These are phyloP conservation scores for Epichloe typhina DNA, from an alignment of 2,329 filamentous ascomycete species.

Conservation along the genomic window DNA sequence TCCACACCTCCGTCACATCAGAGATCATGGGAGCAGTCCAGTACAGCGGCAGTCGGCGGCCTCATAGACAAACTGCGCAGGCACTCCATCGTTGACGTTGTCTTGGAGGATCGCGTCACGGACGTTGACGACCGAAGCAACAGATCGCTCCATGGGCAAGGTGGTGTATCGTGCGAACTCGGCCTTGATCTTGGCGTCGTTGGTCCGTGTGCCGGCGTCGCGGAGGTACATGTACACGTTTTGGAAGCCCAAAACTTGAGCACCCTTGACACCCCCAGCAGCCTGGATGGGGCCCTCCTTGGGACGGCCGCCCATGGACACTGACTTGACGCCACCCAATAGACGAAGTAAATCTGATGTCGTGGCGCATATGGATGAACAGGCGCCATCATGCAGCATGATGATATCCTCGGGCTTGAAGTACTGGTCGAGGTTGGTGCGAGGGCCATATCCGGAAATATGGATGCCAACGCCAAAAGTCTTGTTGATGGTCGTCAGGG, in stretches of 20 bases:
- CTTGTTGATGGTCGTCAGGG: slow-evolving; percentile 25
- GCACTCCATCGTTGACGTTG: slow-evolving; percentile 25
- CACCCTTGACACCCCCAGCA: slow-evolving; percentile 40
- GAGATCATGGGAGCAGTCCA: slow-evolving; percentile 36
- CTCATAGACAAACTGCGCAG: slow-evolving; percentile 35
- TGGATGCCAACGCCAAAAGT: slow-evolving; percentile 11
- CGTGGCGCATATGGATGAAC: slow-evolving; percentile 44
- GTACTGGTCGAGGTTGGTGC: slow-evolving; percentile 28
- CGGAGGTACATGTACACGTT: slow-evolving; percentile 16
- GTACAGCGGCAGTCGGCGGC: slow-evolving; percentile 37
- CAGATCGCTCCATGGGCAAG: slow-evolving; percentile 21
- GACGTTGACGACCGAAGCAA: slow-evolving; percentile 22
- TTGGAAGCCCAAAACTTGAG: slow-evolving; percentile 22
- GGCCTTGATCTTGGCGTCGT: slow-evolving; percentile 13
- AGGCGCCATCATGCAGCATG: slow-evolving; percentile 45
- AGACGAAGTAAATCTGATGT: slow-evolving; percentile 41
- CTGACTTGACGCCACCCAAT: slow-evolving; percentile 38
- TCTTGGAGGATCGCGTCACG: slow-evolving; percentile 25
- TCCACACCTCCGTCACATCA: slow-evolving; percentile 34
- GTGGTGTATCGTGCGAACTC: slow-evolving; percentile 18
- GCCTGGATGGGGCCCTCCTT: slow-evolving; percentile 37
- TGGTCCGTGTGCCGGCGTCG: slow-evolving; percentile 12
- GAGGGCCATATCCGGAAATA: slow-evolving; percentile 33
- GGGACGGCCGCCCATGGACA: slow-evolving; percentile 36
- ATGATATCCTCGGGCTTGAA: slow-evolving; percentile 46